Percentiles rank a stretch among this genome's conserved stretches.
phyloP scores from a whole-genome alignment of 257 asterid genomes.

The Ocimum tenuiflorum region DNA sequence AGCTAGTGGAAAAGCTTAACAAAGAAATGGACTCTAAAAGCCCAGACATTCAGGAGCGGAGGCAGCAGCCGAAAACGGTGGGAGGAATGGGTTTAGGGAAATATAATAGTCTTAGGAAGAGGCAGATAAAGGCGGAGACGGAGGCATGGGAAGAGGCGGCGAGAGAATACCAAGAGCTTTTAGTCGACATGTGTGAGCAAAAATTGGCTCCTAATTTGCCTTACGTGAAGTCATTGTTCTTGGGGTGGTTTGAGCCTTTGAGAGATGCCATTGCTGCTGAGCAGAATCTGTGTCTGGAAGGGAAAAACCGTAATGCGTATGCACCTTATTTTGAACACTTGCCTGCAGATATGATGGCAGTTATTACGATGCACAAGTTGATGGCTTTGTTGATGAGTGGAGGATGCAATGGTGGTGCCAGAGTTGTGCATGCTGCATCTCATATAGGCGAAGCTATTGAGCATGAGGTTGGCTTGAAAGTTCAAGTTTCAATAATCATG shows the following conservation, averaged over 20 bases:
- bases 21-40: slow-evolving; percentile 30
- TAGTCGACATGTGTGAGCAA: slow-evolving; percentile 89
- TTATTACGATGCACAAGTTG: slow-evolving; percentile 89
- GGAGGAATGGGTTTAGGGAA: slow-evolving; percentile 68
- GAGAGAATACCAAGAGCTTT: slow-evolving; percentile 72
- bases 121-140: slow-evolving; percentile 75
- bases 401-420: slow-evolving; percentile 61
- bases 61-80: slow-evolving; percentile 40
- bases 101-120: slow-evolving; percentile 57
- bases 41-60: slow-evolving; percentile 20
- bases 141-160: slow-evolving; percentile 95
- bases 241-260: slow-evolving; percentile 97
- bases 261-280: slow-evolving; percentile 78
- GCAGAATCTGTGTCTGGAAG: slow-evolving; percentile 52
- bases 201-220: slow-evolving; percentile 93
- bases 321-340: slow-evolving; percentile 55
- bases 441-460: slow-evolving; percentile 88
- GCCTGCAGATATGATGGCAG: slow-evolving; percentile 97
- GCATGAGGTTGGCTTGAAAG: slow-evolving; percentile 59
- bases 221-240: slow-evolving; percentile 71
- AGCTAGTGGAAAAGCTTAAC: slow-evolving; percentile 39
- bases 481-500: not conserved
- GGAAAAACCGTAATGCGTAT: slow-evolving; percentile 43
- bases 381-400: slow-evolving; percentile 85
- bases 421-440: slow-evolving; percentile 73